Evolutionary conservation across 495 filamentous ascomycete genomes (phyloP), one percentile per base, ranked within the genome.

Genomic region (Glarea lozoyensis): DNA sequence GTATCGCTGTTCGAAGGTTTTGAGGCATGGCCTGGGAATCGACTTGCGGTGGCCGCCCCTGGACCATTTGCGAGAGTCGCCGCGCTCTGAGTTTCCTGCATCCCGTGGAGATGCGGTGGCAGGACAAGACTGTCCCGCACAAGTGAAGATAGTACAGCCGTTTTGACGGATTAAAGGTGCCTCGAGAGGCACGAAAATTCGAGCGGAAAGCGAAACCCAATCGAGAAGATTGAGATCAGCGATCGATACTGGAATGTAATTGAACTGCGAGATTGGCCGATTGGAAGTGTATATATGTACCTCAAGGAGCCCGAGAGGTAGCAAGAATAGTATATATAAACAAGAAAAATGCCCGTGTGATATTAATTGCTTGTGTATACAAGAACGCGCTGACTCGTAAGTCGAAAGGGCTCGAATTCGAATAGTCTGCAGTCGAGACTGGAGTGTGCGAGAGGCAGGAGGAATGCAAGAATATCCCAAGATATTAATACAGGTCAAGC

Each of bases 11-110:
- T 80, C 48, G 83, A 78, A 36, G 82, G 77, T 66, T 89, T 89
- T 17, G 77, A 79, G 45, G 73, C 64, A 42, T 76, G 78, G 46
- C 81, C 77, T 16, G 66, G 62, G 58, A 77, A 78, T 46, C 75
- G 79, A 50, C 63, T 67, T 43, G 56, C 70, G 54, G 66, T 71
- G 43, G 69, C 66, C 61, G 66, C 62, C 53, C 50, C 57, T 59
- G 77, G 67, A 55, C 69, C 71, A 61, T 68, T 70, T 56, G 76
- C 69, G 20, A 55, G 52, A 38, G 59, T 62, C 38, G 55, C 60
- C 58, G 68, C 70, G n/a, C n/a, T n/a, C 60, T 86, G 78, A 63
- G 78, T 76, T 59, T 81, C 76, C 78, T 92, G 87, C 88, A 94
- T 94, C 68, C 77, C 81, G 69, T 87, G 75, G 61, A 82, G 73